Evolutionary conservation across 208 protist genomes (phyloP), one percentile per base, ranked within the genome.

Genomic region (Leishmania guyanensis): DNA sequence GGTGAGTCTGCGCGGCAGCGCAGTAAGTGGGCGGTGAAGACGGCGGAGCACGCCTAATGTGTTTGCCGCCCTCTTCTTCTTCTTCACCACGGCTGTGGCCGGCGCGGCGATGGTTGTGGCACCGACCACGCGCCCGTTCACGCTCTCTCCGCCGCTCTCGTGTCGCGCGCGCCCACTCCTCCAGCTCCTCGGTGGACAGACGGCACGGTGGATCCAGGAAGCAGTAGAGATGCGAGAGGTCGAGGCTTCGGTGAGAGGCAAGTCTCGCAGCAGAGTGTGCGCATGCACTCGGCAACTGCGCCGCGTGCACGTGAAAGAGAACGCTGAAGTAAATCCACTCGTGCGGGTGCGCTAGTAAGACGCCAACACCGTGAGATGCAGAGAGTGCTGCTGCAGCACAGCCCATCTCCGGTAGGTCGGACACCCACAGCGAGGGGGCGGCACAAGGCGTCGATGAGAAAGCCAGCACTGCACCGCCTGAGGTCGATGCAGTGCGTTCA

Each of bases 301-400:
- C 9, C 50, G 51, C 72, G 75, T 86, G 78, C 0, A 68, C 54
- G 72, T 90, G 84, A 60, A 83, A 73, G 5, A 89, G 82, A 0
- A 91, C 53, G 3, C 76, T 76, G 62, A 91, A 93, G 73, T 77
- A 91, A 1, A 84, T 48, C 73, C 83, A 88, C 60, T 82, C 70
- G 8, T 81, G 53, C 69, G 68, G 64, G 58, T 86, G 76, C 6
- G 89, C 64, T 0, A 93, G 71, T 39, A 93, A 66, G 17, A 93
- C 88, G 1, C 73, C 83, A 3, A 93, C 86, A 46, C 81, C n/a
- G 77, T 58, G 56, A 9, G 50, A 78, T 51, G 20, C 56, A 39
- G 29, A 77, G 48, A 53, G 77, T 5, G 68, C 68, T 53, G 43
- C 43, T 10, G 43, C 68, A 3, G 68, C 36, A 20, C 20, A 51